Evolutionary conservation across 1,284 basidiomycete species (phyloP), one percentile per base, ranked within the genome.

Genomic region (Malassezia vespertilionis): DNA sequence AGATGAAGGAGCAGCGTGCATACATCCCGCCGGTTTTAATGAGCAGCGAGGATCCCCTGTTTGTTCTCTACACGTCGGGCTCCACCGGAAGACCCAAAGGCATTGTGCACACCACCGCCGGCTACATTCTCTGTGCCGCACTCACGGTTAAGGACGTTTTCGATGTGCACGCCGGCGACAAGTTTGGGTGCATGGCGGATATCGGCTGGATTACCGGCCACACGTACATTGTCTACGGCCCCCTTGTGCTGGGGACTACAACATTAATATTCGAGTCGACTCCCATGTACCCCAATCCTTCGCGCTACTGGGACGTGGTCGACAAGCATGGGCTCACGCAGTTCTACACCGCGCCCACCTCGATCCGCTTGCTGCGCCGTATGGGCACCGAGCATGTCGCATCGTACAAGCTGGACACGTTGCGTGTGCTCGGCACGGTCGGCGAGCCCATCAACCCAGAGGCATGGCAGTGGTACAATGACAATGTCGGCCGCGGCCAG

Each of bases 391-490:
- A 90, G 51, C 83, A 89, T 71, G 86, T 91, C 56, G 78, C 86
- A 69, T 76, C 79, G 30, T 79, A 90, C 74, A 87, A 96, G 72
- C 78, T 96, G 27, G 80, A 77, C 60, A 80, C 80, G 26, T 74
- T 97, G 52, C 82, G 91, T 52, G 84, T 93, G 17, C 77, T 97
- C 31, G 91, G 91, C 24, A 82, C 79, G 49, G 91, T 97, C 44
- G 93, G 91, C 44, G 91, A 97, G 75, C 93, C 93, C 5, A 96
- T 97, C 77, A 96, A 96, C 75, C 90, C 91, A 22, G 91, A 96
- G 72, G 93, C 91, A 4, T 96, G 93, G 91, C 80, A 90, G 68
- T 96, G 91, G 91, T 95, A 91, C 76, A 85, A 87, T 73, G 87
- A 95, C 66, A 80, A 87, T 69, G 89, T 95, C 46, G 93, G 91